Evolutionary conservation across 371 early-diverging fungal genomes (phyloP).

Genomic region (Rhizopus microsporus): DNA sequence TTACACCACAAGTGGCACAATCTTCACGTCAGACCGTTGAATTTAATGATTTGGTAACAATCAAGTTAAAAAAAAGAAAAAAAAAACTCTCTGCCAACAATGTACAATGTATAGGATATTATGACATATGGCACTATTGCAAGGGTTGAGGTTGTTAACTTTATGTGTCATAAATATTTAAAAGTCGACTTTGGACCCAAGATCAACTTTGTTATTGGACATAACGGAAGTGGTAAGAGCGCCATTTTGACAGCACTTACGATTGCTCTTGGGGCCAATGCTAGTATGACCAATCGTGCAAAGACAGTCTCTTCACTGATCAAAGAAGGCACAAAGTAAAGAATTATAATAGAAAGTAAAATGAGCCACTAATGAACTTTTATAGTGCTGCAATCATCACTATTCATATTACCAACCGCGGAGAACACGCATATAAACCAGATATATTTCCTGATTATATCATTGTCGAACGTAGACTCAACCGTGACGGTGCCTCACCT

Average conservation of each 20-base stretch:
- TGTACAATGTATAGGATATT: constrained; percentile 28
- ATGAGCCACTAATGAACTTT: background rate
- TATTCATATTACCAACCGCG: constrained; percentile 80
- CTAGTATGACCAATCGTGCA: constrained; percentile 84
- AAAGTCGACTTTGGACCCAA: constrained; percentile 80
- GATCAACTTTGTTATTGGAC: constrained; percentile 95
- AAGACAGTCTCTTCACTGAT: constrained; percentile 77
- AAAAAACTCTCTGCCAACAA: background rate
- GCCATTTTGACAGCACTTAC: constrained; percentile 92
- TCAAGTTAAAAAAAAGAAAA: constrained; percentile 3
- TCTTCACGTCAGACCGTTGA: background rate
- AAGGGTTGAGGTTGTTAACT: constrained; percentile 80
- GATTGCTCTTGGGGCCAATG: constrained; percentile 91
- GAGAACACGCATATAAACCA: constrained; percentile 78
- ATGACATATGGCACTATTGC: constrained; percentile 77
- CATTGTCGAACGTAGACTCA: constrained; percentile 80
- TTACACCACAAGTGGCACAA: background rate
- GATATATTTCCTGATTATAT: constrained; percentile 83
- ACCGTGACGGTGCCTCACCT: constrained; percentile 62
- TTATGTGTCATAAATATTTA: constrained; percentile 92
- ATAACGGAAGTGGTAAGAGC: constrained; percentile 97
- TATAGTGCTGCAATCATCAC: constrained; percentile 64
- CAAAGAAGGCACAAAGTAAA: constrained; percentile 77
- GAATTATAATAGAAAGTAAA: background rate
- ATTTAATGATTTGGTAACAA: constrained; percentile 10